A percentile compares a stretch with the other conserved stretches of the same genome.
Evolutionary conservation across 2,329 filamentous ascomycete genomes (phyloP).

Genomic region (Fusarium sp.): DNA sequence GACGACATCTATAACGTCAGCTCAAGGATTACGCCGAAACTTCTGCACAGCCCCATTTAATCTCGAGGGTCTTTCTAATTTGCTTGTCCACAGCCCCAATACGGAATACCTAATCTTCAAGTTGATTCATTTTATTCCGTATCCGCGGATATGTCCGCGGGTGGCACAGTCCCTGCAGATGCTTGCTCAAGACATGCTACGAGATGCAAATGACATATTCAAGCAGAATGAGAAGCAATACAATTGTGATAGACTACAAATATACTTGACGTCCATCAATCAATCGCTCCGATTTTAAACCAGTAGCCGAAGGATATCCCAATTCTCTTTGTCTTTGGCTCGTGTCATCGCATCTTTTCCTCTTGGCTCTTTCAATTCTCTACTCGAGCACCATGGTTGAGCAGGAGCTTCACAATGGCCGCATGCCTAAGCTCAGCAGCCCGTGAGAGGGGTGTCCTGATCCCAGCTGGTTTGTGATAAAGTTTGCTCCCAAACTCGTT

Average conservation of each 20-base stretch:
- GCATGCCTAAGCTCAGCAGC: not conserved
- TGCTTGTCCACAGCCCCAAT: no score
- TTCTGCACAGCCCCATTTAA: not conserved
- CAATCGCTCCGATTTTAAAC: not conserved
- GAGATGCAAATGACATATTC: not conserved
- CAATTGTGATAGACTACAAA: not conserved
- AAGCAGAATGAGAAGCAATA: not conserved
- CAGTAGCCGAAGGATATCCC: not conserved
- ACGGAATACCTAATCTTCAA: no score
- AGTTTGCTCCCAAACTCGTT: rapidly evolving
- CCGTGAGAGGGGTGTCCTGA: not conserved
- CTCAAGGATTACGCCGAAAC: not conserved
- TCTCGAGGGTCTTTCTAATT: not conserved
- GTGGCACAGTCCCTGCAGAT: no score
- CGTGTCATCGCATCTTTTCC: not conserved
- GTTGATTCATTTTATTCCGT: no score
- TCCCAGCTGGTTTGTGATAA: not conserved
- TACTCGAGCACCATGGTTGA: not conserved
- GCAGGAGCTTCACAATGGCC: not conserved
- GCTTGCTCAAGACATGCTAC: no score
- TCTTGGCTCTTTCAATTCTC: not conserved
- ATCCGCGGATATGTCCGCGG: no score
- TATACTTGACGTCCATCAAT: not conserved
- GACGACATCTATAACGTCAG: not conserved
- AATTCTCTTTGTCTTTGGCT: not conserved